Percentiles rank a stretch among this genome's conserved stretches.
Conservation (phyloP, 176 grass and related monocot species). For the Ensete glaucum region DNA sequence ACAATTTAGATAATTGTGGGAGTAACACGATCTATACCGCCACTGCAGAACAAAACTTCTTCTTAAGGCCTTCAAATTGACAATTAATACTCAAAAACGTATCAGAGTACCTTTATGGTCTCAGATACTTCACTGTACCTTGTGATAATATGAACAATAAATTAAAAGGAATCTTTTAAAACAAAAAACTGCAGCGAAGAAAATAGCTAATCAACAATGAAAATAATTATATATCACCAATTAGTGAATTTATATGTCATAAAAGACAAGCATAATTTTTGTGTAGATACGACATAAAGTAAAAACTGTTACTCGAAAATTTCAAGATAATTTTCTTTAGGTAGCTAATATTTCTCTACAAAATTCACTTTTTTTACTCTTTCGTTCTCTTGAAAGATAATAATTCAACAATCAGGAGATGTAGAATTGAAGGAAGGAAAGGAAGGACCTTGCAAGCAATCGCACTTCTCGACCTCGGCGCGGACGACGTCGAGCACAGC, state of each 20-base stretch:
- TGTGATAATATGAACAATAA: neutral
- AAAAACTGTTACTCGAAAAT: neutral
- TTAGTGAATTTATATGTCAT: no score
- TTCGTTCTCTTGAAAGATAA: no score
- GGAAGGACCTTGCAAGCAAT: constrained; percentile 17
- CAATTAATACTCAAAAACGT: neutral
- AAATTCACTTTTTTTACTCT: no score
- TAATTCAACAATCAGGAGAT: neutral
- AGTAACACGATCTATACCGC: neutral
- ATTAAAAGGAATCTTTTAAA: neutral
- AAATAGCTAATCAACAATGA: neutral
- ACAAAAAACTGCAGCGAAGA: neutral
- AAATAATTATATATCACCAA: no score
- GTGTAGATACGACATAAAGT: no score
- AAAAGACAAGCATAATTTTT: no score
- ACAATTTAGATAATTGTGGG: no score
- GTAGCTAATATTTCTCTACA: neutral
- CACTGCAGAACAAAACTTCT: no score
- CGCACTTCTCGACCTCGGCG: constrained; percentile 15
- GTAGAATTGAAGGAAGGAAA: neutral
- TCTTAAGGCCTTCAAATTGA: neutral
- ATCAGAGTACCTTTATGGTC: neutral
- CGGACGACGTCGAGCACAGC: constrained; percentile 70
- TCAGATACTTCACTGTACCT: neutral
- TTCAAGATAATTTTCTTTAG: neutral